Percentiles rank a stretch among this genome's conserved stretches.
Evolutionary conservation across 129 eudicot species (phyloP).

Genomic region (Artemisia annua): DNA sequence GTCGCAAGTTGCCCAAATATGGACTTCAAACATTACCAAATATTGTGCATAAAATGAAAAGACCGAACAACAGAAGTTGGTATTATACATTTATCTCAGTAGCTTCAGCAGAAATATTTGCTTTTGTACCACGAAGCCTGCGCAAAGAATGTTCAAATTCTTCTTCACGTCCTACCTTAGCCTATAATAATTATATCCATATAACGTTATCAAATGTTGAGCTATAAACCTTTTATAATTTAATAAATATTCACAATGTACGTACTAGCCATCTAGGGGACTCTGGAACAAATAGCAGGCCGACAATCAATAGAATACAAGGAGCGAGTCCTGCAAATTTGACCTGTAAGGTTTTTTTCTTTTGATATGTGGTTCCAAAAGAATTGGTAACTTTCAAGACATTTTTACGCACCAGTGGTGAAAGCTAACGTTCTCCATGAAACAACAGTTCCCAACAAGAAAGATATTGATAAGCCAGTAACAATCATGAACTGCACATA

Average conservation of each 20-base stretch:
- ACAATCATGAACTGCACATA: constrained; percentile 75
- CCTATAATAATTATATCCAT: constrained; percentile 36
- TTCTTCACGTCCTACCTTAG: constrained; percentile 55
- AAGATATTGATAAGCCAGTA: constrained; percentile 58
- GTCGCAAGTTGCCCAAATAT: neutral
- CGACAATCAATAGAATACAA: constrained; percentile 47
- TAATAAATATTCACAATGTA: neutral
- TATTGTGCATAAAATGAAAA: neutral
- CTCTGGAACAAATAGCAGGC: constrained; percentile 78
- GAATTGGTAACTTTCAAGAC: neutral
- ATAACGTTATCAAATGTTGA: neutral
- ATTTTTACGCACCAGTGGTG: constrained; percentile 44
- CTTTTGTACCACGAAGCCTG: constrained; percentile 67
- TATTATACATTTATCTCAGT: constrained; percentile 53
- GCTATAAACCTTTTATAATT: neutral
- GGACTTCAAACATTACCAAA: neutral
- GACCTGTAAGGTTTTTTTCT: neutral
- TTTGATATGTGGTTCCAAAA: neutral
- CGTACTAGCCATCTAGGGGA: constrained; percentile 98
- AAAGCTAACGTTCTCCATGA: constrained; percentile 76
- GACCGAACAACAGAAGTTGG: neutral
- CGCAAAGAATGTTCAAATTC: constrained; percentile 59
- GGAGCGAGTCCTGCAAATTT: constrained; percentile 63
- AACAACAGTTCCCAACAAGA: constrained; percentile 60
- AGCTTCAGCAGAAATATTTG: constrained; percentile 65